A percentile compares a stretch with the other conserved stretches of the same genome.
Conservation (phyloP, 441 rosid genomes). For the Mallotus repandus region DNA sequence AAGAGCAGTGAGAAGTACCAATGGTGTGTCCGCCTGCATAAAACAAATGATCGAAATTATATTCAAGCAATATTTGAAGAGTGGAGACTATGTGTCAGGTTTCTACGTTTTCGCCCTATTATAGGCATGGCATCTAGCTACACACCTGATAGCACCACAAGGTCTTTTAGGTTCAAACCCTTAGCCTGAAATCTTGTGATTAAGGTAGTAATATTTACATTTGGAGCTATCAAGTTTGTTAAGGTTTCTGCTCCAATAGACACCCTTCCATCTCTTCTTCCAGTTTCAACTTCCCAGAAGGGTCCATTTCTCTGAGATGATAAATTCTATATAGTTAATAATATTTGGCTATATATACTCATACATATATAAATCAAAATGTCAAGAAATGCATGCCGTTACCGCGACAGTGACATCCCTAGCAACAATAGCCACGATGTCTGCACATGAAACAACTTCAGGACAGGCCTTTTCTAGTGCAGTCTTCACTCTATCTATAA, state of each 20-base stretch:
- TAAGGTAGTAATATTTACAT: conserved; percentile 47
- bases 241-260: conserved; percentile 44
- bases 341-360: neutral
- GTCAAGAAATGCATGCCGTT: neutral
- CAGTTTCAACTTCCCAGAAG: conserved; percentile 63
- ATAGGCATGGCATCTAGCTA: neutral
- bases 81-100: too few relatives aligned
- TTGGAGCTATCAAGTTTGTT: conserved; percentile 45
- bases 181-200: conserved; percentile 51
- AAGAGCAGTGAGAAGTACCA: conserved; percentile 70
- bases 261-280: conserved; percentile 72
- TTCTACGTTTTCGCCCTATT: neutral
- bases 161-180: conserved; percentile 57
- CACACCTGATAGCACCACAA: conserved; percentile 52
- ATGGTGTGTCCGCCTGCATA: conserved; percentile 60
- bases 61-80: neutral
- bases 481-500: conserved; percentile 49
- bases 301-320: conserved; percentile 51
- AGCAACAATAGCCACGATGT: conserved; percentile 50
- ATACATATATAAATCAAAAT: neutral
- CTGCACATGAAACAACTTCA: conserved; percentile 55
- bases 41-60: neutral
- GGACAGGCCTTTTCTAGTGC: conserved; percentile 56
- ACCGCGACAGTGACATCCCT: conserved; percentile 53
- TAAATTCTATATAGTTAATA: neutral